Base-by-base conservation (phyloP, 78 protist species). In the Salpingoeca rosetta region DNA sequence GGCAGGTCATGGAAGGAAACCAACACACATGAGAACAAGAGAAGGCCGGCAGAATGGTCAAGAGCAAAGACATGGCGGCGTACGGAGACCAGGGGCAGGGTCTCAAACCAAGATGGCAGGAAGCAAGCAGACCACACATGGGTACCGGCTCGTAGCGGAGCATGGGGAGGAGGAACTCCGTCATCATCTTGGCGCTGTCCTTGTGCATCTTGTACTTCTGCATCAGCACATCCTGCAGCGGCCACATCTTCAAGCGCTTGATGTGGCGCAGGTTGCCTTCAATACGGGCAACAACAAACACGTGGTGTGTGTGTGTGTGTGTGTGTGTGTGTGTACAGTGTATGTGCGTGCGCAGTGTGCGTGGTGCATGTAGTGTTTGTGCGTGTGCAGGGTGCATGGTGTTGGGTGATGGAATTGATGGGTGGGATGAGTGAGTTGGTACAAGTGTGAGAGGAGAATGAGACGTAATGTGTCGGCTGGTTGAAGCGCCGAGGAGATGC, bases 131-230 rank as follows among this genome's bases (percentile, higher is more conserved):
- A n/a, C n/a, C 65, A 17, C 31, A 51, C 7, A 17, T 22, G 17
- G 31, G 65, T 51, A 51, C 65, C 65, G 98, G 96, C 2, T 76
- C 44, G 43, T 89, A 81, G 24, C 80, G 75, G n/a, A 97, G 91
- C 95, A 95, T 92, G 40, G 96, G 96, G 27, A 85, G 57, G 24
- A 96, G 72, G 92, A 96, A 96, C 40, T 44, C 78, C 22, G 90
- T 86, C 37, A 96, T 74, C 43, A 78, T 88, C 38, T 82, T 73
- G 31, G 96, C 96, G 28, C 90, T 91, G 44, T 44, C 35, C 0
- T 25, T 17, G 37, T 82, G 35, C 56, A 92, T 92, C 37, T 75
- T 76, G 57, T 95, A 95, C 85, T 94, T 93, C 37, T 92, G 95
- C 12, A 1, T 35, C 36, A 95, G 92, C 0, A 97, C 94, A 27